A percentile compares a stretch with the other conserved stretches of the same genome.
These are phyloP conservation scores for Boletales sp. DNA, from an alignment of 768 basidiomycete genomes.

Conservation along the genomic window DNA sequence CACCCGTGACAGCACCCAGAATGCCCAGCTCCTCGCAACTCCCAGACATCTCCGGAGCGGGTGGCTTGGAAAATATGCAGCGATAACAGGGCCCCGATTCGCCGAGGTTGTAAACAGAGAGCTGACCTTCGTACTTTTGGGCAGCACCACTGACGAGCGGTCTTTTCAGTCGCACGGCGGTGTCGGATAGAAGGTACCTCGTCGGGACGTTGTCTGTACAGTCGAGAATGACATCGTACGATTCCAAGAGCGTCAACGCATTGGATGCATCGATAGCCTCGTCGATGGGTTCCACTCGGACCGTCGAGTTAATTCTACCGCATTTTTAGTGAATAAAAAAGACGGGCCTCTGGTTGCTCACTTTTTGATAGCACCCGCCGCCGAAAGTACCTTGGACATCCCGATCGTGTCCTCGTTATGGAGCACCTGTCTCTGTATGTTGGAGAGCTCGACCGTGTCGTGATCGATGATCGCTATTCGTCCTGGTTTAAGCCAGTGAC, in stretches of 20 bases:
- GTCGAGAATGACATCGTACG: slow-evolving; percentile 81
- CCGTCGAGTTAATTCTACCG: slow-evolving; percentile 67
- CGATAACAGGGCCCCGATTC: slow-evolving; percentile 85
- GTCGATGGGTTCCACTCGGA: slow-evolving; percentile 55
- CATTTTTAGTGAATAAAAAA: not conserved
- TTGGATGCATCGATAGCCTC: slow-evolving; percentile 57
- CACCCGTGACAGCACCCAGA: slow-evolving; percentile 82
- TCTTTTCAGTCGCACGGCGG: slow-evolving; percentile 67
- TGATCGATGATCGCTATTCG: slow-evolving; percentile 84
- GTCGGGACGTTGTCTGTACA: slow-evolving; percentile 94
- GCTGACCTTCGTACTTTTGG: slow-evolving; percentile 78
- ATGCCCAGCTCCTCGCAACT: slow-evolving; percentile 90
- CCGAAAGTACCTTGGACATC: slow-evolving; percentile 78
- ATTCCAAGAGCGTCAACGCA: slow-evolving; percentile 54
- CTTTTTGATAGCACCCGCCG: slow-evolving; percentile 65
- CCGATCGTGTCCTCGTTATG: slow-evolving; percentile 74
- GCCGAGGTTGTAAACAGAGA: slow-evolving; percentile 71
- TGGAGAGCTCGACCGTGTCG: slow-evolving; percentile 83
- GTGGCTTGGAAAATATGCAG: slow-evolving; percentile 85
- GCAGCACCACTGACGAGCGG: slow-evolving; percentile 94
- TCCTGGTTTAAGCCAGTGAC: slow-evolving; percentile 44
- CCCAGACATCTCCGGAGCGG: slow-evolving; percentile 58
- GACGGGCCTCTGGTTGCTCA: slow-evolving; percentile 27
- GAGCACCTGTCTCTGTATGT: slow-evolving; percentile 91
- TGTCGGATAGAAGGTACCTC: slow-evolving; percentile 90